Percentiles rank a stretch among this genome's conserved stretches.
These are phyloP conservation scores for Polymyxa betae DNA, from an alignment of 208 protist genomes.

Conservation along the genomic window DNA sequence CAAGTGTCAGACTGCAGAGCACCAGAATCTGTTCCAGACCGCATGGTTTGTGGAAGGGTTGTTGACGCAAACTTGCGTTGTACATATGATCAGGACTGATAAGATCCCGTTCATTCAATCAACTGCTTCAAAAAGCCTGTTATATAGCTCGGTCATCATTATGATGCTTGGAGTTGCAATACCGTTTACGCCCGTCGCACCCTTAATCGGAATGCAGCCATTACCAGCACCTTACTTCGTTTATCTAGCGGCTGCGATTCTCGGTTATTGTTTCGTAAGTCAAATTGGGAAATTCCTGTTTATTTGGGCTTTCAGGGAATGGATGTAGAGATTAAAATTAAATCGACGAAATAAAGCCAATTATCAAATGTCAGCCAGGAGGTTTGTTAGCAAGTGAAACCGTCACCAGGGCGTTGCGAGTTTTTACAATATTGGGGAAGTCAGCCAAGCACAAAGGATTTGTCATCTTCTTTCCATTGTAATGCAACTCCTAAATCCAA, in stretches of 20 bases:
- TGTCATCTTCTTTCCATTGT: background rate
- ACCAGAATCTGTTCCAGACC: background rate
- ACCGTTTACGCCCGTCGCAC: background rate
- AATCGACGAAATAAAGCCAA: too few relatives aligned
- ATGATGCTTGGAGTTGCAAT: background rate
- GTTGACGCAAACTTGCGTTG: background rate
- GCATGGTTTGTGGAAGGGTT: background rate
- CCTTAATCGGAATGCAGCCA: background rate
- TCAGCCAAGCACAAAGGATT: background rate
- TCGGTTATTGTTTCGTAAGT: background rate
- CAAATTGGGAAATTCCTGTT: background rate
- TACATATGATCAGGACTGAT: background rate
- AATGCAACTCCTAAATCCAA: background rate
- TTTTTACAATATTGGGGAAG: background rate
- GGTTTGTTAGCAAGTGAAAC: too few relatives aligned
- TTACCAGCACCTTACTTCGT: background rate
- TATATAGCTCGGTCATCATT: background rate
- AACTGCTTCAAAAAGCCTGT: background rate
- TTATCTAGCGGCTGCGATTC: background rate
- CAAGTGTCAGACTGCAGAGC: background rate
- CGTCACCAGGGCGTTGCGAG: too few relatives aligned
- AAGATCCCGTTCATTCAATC: slow-evolving; percentile 10
- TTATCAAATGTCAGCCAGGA: too few relatives aligned
- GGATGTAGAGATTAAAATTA: too few relatives aligned
- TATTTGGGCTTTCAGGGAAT: background rate